Evolutionary conservation across 2,329 filamentous ascomycete genomes (phyloP).

Genomic region (Pyrenochaeta sp.): DNA sequence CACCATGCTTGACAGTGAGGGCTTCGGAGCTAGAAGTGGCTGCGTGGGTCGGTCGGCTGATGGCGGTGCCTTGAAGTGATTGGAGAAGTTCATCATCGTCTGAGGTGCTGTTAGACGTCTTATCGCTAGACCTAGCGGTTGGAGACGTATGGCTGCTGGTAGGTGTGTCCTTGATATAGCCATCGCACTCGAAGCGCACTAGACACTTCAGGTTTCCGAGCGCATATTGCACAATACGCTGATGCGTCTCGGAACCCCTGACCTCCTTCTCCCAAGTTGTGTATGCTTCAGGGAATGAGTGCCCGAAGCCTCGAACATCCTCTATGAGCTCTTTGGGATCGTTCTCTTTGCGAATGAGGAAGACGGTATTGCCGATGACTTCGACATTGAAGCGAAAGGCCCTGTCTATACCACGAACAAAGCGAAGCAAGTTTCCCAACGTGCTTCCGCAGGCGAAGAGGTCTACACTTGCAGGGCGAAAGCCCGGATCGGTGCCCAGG

Average conservation of each 20-base stretch:
- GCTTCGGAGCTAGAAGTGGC: neutral
- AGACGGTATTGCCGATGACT: conserved; percentile 64
- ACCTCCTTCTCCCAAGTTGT: conserved; percentile 69
- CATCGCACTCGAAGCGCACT: conserved; percentile 67
- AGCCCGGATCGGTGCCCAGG: conserved; percentile 49
- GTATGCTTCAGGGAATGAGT: conserved; percentile 72
- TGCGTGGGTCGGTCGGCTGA: conserved; percentile 4
- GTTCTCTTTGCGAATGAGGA: conserved; percentile 70
- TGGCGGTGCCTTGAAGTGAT: conserved; percentile 15
- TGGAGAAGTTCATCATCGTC: conserved; percentile 19
- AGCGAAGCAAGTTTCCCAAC: conserved; percentile 68
- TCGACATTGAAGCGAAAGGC: conserved; percentile 69
- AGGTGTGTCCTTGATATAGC: conserved; percentile 53
- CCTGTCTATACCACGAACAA: conserved; percentile 56
- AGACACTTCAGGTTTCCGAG: conserved; percentile 63
- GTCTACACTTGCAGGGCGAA: conserved; percentile 55
- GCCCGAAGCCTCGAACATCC: conserved; percentile 68
- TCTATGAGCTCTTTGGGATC: conserved; percentile 65
- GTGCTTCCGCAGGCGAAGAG: conserved; percentile 69
- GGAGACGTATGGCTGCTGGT: neutral
- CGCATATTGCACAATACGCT: conserved; percentile 67
- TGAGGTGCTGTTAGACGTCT: neutral
- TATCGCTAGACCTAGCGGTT: neutral
- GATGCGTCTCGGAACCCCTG: conserved; percentile 66
- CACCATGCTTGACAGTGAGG: conserved; percentile 31